phyloP scores from a whole-genome alignment of 2,329 filamentous ascomycete species.

The Paracoccidioides brasiliensis region DNA sequence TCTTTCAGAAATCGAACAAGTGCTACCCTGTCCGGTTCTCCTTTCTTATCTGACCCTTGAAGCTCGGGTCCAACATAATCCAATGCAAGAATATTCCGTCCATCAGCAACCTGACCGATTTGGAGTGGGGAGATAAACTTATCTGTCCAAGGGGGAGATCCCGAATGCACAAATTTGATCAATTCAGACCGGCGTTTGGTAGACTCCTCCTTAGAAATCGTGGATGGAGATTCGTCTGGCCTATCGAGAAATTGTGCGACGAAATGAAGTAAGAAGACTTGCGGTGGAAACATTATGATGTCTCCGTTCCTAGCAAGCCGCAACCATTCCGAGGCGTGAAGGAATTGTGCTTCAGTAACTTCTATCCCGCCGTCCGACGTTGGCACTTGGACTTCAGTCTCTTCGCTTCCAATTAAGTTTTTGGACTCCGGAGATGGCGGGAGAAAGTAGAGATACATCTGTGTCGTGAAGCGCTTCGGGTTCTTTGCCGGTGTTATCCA shows the following conservation, averaged over 20 bases:
- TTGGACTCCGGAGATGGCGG: conserved; percentile 40
- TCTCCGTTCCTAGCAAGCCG: conserved; percentile 47
- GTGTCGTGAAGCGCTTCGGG: conserved; percentile 73
- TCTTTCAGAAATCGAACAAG: conserved; percentile 44
- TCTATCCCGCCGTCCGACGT: conserved; percentile 58
- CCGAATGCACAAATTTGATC: conserved; percentile 36
- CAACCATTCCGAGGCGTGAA: conserved; percentile 58
- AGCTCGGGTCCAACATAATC: conserved; percentile 45
- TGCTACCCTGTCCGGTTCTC: conserved; percentile 43
- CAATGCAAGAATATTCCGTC: conserved; percentile 40
- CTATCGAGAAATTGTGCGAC: conserved; percentile 37
- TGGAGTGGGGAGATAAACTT: conserved; percentile 35
- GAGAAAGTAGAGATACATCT: conserved; percentile 93
- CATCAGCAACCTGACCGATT: conserved; percentile 30
- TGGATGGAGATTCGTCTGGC: conserved; percentile 4
- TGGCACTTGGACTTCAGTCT: conserved; percentile 52
- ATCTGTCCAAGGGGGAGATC: conserved; percentile 33
- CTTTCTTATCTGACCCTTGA: conserved; percentile 35
- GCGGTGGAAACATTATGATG: conserved; percentile 81
- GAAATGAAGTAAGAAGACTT: conserved; percentile 50
- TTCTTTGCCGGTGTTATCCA: conserved; percentile 70
- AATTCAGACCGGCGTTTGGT: conserved; percentile 31
- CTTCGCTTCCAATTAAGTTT: conserved; percentile 24
- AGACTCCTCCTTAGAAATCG: conserved; percentile 15
- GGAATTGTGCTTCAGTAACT: conserved; percentile 66